Evolutionary conservation across 495 filamentous ascomycete species (phyloP), one percentile per base, ranked within the genome.

Genomic region (Entonaema liquescens): DNA sequence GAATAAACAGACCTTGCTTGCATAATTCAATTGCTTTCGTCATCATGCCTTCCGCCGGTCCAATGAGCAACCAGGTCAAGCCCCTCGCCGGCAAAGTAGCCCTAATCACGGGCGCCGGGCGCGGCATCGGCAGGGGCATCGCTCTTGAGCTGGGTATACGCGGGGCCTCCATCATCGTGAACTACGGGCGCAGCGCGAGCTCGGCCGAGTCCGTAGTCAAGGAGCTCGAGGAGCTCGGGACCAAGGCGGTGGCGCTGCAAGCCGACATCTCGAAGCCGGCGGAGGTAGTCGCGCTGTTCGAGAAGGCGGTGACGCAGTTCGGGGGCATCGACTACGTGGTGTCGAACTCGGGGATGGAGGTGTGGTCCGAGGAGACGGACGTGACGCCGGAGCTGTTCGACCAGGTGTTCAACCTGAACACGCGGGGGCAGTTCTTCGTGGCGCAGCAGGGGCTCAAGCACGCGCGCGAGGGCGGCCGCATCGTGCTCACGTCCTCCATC

Each of bases 401-500:
- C 79, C 83, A 85, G 42, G 89, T 94, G 59, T 93, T 95, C 82
- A 87, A 87, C 78, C 79, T 94, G 63, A 96, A 96, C 81, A 87
- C 87, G 4, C 87, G 91, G 1, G 93, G 87, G 2, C 92, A 95
- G 79, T 94, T 94, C 85, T 93, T 94, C 82, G 89, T 93, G 52
- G 89, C 88, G 59, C 87, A 89, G 76, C 85, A 90, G 79, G 90
- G 86, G 6, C 89, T 88, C 77, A 86, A 85, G 79, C 82, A 90
- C 77, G 81, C 89, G 75, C 79, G 80, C 67, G 81, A 87, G 44
- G 87, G 87, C 47, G 89, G 88, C 57, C 83, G 88, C 71, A 83
- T 90, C 74, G 86, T 90, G 68, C 77, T 90, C 8, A 90, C 85
- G 80, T 86, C 86, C 21, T 88, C 85, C 77, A 90, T 89, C 80